Evolutionary conservation across 208 protist genomes (phyloP), one percentile per base, ranked within the genome.

Genomic region (Borovskyia barvae): DNA sequence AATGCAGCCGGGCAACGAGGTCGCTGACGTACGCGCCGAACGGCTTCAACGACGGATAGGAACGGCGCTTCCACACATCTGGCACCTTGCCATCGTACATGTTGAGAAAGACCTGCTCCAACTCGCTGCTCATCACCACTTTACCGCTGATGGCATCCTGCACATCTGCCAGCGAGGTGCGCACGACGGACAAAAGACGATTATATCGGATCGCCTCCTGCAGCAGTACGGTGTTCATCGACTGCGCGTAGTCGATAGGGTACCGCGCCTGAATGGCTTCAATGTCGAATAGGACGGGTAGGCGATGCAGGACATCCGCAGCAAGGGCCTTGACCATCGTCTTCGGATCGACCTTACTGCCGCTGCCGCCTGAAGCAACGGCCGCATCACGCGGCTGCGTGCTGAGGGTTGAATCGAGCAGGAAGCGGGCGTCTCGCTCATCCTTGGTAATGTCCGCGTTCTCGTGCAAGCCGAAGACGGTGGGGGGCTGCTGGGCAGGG

Each of bases 11-110:
- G 1, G 77, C 72, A 29, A 97, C 66, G 11, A 99, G 72, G 75
- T 99, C 98, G 48, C 78, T 89, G 24, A 99, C 75, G 85, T 98
- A 99, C 17, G 88, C 75, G 37, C 89, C 87, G 24, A 99, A 90
- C 8, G 96, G 87, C 77, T 99, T 99, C 30, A 99, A 71, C 7
- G 92, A 98, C 17, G 97, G 97, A 76, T 99, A 99, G 14, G 95
- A 95, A 19, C 76, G 74, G 39, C 78, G 84, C 30, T 80, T 85
- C 85, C 93, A 97, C 46, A 88, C 41, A 46, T 96, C 82, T 7
- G 96, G 94, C 28, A 98, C 93, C 59, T 97, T 88, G 20, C 90
- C 80, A 43, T 97, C 85, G 42, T 90, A 98, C 51, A 99, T 92
- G 49, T 77, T 81, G 59, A 94, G 95, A 49, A 93, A 94, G 41